Evolutionary conservation across 768 basidiomycete genomes (phyloP), one percentile per base, ranked within the genome.

Genomic region (Rhizopogon sp.): DNA sequence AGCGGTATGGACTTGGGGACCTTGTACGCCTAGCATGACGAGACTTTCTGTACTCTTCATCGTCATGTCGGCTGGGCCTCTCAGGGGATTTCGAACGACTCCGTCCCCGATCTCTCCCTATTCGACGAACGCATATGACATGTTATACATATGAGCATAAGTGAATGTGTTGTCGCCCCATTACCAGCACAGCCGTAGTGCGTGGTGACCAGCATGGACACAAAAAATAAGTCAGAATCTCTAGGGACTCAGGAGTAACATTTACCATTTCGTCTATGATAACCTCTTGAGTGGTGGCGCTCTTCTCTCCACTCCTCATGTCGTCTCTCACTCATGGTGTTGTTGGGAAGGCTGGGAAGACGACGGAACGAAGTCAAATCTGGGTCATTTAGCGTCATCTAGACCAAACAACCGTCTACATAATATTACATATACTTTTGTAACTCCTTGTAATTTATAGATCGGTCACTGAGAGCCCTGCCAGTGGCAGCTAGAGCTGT

Each of bases 21-120:
- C 62, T 62, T 6, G 68, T 70, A n/a, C 44, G 66, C 22, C 43
- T 52, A 16, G 51, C 57, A 29, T 43, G 52, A 25, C 46, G 60
- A 10, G 42, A 20, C 43, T 54, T 29, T 7, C 55, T 49, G 9
- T 57, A 59, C 1, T 53, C 52, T 31, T 58, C 56, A 17, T 60
- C 64, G 47, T 42, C 52, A 29, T 43, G 53, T 29, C 39, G 51
- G 33, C 8, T 47, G 33, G 43, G 46, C 37, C 62, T 50, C 20
- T 53, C 56, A 10, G 68, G 66, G 43, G 67, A 70, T 39, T 60
- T 60, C 45, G 67, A 68, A 43, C 68, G 50, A 43, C 61, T 63
- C 53, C 57, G 41, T 44, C 53, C 60, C 41, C 66, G 53, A 25
- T 59, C 54, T 31, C 60, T 61, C 41, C 39, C 66, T 68, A 33